A percentile compares a stretch with the other conserved stretches of the same genome.
Conservation (phyloP, 345 rosid species). For the Salix caprea region DNA sequence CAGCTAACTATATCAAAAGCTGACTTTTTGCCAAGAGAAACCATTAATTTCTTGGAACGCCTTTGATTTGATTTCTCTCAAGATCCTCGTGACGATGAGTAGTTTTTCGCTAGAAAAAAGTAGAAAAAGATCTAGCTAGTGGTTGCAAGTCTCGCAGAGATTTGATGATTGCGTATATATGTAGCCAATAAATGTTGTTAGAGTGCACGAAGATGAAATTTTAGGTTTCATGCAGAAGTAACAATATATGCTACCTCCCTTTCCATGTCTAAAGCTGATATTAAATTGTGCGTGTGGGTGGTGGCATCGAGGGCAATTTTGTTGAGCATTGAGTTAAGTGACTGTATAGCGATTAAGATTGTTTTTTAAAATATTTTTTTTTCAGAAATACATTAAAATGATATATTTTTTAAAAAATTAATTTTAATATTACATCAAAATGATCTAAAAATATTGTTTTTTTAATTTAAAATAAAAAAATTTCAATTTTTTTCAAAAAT, state of each 20-base stretch:
- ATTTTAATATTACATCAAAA: too few species aligned
- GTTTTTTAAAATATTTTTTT: too few species aligned
- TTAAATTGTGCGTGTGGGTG: background rate
- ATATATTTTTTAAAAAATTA: too few species aligned
- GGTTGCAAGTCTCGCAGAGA: slow-evolving; percentile 2
- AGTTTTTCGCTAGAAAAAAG: slow-evolving; percentile 10
- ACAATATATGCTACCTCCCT: background rate
- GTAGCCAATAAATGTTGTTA: background rate
- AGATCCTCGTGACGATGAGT: slow-evolving; percentile 26
- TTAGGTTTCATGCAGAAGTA: background rate
- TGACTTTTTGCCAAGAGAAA: background rate
- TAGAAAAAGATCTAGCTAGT: slow-evolving; percentile 10
- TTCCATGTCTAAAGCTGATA: background rate
- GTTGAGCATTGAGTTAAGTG: background rate
- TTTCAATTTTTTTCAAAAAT: too few species aligned
- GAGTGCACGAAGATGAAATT: slow-evolving; percentile 6
- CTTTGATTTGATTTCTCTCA: slow-evolving; percentile 18
- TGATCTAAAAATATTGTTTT: too few species aligned
- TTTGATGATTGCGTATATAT: background rate
- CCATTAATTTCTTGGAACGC: slow-evolving; percentile 14
- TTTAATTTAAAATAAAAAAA: too few species aligned
- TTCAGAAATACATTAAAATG: too few species aligned
- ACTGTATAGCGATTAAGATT: too few species aligned
- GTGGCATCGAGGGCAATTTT: background rate
- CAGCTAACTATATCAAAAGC: background rate